Evolutionary conservation across 2,329 filamentous ascomycete species (phyloP), one percentile per base, ranked within the genome.

Genomic region (Anthostomella pinea): DNA sequence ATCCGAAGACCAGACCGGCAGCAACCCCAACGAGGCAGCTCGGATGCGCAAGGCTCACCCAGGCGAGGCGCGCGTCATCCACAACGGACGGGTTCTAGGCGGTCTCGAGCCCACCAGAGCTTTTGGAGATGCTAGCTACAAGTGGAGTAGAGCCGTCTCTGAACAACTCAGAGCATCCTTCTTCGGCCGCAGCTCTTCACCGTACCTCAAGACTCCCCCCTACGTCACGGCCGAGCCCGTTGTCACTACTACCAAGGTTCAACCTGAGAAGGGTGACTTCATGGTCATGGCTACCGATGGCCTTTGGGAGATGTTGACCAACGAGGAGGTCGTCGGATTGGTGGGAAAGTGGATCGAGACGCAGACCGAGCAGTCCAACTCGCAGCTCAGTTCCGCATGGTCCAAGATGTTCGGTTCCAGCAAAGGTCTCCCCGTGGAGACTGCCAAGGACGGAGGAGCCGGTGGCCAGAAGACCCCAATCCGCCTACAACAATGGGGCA

Each of bases 281-380:
- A 73, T 98, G 9, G 91, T 98, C 44, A 83, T 98, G 73, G 93
- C 93, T 15, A 96, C 93, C 0, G 93, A 98, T 59, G 93, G 93
- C 4, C 74, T 98, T 1, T 98, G 93, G 93, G 93, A 98, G 66
- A 97, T 97, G 93, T 74, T 98, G 44, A 96, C 88, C 30, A 98
- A 97, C 55, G 93, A 98, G 59, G 93, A 98, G 68, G 93, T 96
- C 1, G 86, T 98, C 33, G 93, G 93, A 1, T 78, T 98, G 3
- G 93, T 98, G 4, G 94, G 91, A 11, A 88, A 95, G 63, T 98
- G 93, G 93, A 80, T 98, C 30, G 93, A 98, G 62, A 80, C 79
- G 15, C 85, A 96, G 59, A 68, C 69, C 22, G 54, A 62, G 57
- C 39, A 65, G 60, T 66, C 69, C 28, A 69, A 63, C 40, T 82